These are phyloP conservation scores for Colletotrichum karsti DNA, from an alignment of 2,329 filamentous ascomycete species.

Conservation along the genomic window DNA sequence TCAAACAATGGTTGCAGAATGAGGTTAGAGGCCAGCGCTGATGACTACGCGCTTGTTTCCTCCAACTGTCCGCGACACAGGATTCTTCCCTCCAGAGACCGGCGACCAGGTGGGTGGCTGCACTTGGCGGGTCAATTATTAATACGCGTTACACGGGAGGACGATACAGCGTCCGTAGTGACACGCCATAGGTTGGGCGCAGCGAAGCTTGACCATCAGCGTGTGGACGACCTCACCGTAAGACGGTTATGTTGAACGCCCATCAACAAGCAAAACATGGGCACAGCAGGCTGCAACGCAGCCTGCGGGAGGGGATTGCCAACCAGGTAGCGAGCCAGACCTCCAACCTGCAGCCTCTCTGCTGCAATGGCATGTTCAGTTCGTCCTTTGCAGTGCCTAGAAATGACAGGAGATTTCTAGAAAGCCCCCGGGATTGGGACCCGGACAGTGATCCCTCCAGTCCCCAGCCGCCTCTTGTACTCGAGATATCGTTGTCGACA, in stretches of 20 bases:
- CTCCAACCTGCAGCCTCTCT: background rate
- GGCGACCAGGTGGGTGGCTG: slow-evolving; percentile 10
- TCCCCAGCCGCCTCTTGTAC: background rate
- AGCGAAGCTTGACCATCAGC: background rate
- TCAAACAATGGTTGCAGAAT: background rate
- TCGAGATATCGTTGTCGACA: background rate
- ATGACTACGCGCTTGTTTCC: slow-evolving; percentile 6
- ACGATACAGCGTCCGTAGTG: background rate
- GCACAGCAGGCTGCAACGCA: background rate
- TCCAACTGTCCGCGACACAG: background rate
- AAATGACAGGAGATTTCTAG: slow-evolving; percentile 9
- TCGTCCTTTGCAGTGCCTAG: background rate
- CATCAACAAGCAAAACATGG: slow-evolving; percentile 3
- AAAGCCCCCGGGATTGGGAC: slow-evolving; percentile 4
- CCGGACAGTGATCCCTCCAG: background rate
- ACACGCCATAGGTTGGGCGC: background rate
- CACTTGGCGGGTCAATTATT: slow-evolving; percentile 5
- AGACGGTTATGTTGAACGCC: slow-evolving; percentile 16
- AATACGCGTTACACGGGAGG: slow-evolving; percentile 9
- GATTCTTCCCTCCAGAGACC: background rate
- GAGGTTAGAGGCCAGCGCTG: background rate
- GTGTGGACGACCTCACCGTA: slow-evolving; percentile 15
- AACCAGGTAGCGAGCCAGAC: background rate
- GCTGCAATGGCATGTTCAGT: background rate
- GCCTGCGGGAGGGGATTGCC: background rate